Percentiles rank a stretch among this genome's conserved stretches.
phyloP scores from a whole-genome alignment of 257 asterid species.

The Gentiana dahurica region DNA sequence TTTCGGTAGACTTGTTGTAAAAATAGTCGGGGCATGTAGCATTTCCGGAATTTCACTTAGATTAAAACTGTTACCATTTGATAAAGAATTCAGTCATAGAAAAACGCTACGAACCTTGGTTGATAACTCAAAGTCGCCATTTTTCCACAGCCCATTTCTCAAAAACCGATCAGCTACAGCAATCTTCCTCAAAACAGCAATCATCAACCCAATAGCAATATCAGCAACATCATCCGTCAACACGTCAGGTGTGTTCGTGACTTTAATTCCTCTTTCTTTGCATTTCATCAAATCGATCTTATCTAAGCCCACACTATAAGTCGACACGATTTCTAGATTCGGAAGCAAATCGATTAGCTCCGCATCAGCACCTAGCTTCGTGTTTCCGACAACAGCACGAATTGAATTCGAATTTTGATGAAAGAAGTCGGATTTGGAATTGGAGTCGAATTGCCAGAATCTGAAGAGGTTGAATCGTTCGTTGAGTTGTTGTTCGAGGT shows the following conservation, averaged over 20 bases:
- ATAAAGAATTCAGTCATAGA: too few relatives aligned
- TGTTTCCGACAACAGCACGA: constrained; percentile 48
- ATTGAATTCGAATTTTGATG: constrained; percentile 28
- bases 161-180: constrained; percentile 31
- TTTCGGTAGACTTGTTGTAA: too few relatives aligned
- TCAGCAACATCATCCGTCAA: constrained; percentile 76
- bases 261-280: constrained; percentile 50
- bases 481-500: constrained; percentile 51
- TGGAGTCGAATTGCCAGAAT: constrained; percentile 36
- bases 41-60: too few relatives aligned
- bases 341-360: constrained; percentile 49
- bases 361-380: constrained; percentile 50
- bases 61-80: too few relatives aligned
- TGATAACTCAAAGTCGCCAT: constrained; percentile 32
- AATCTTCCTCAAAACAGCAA: constrained; percentile 48
- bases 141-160: constrained; percentile 39
- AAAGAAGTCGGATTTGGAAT: constrained; percentile 18
- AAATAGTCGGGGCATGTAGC: too few relatives aligned
- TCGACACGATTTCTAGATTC: constrained; percentile 55
- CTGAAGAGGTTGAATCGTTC: constrained; percentile 55
- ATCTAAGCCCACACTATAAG: constrained; percentile 65
- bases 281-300: constrained; percentile 59
- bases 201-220: constrained; percentile 31
- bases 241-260: constrained; percentile 84
- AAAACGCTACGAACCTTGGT: constrained; percentile 25